Evolutionary conservation across 176 grass and related monocot species (phyloP).

Genomic region (Stipa capillata): DNA sequence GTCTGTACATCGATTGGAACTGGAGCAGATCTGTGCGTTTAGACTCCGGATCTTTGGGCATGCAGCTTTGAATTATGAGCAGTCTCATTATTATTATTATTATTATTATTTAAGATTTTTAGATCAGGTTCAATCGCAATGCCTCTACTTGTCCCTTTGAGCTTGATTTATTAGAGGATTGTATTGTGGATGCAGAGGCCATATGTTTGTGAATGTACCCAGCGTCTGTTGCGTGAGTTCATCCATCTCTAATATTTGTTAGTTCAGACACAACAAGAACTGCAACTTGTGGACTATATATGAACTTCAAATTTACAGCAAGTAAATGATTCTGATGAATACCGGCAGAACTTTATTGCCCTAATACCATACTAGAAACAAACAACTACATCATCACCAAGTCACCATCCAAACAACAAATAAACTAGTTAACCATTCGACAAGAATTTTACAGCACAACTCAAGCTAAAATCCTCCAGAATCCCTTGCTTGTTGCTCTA

Average conservation of each 20-base stretch:
- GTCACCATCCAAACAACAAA: neutral
- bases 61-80: neutral
- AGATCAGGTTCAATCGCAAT: neutral
- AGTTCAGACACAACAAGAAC: neutral
- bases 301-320: neutral
- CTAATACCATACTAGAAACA: neutral
- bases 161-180: no score
- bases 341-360: neutral
- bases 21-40: no score
- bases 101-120: neutral
- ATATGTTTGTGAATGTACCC: no score
- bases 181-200: no score
- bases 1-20: neutral
- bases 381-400: neutral
- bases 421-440: neutral
- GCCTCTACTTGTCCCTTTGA: no score
- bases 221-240: no score
- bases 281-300: no score
- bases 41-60: no score
- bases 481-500: neutral
- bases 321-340: neutral
- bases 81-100: neutral
- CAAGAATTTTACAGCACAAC: neutral
- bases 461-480: neutral
- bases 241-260: neutral